A percentile compares a stretch with the other conserved stretches of the same genome.
phyloP scores from a whole-genome alignment of 352 stramenopile species.

The Thalassiosira allenii region DNA sequence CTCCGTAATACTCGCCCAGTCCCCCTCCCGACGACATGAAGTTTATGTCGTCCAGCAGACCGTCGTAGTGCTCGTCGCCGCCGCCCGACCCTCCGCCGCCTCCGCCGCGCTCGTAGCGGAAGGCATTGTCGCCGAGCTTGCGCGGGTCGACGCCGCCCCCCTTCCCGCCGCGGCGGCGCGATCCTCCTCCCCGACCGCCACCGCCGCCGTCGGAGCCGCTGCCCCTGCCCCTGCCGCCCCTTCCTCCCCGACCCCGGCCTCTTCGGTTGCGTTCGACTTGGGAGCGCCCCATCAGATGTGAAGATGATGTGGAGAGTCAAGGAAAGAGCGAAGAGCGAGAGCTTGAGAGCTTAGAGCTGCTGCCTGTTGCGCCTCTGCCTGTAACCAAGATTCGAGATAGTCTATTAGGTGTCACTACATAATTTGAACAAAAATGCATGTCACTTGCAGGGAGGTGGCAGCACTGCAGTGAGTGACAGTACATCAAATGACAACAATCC shows the following conservation, averaged over 20 bases:
- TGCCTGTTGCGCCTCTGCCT: too few relatives aligned
- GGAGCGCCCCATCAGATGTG: slow-evolving; percentile 42
- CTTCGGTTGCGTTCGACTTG: slow-evolving; percentile 42
- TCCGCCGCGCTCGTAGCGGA: slow-evolving; percentile 11
- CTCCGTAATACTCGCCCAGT: slow-evolving; percentile 13
- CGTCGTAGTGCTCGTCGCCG: slow-evolving; percentile 1
- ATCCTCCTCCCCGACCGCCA: not conserved
- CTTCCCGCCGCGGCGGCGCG: not conserved
- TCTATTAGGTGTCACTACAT: too few relatives aligned
- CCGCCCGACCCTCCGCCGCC: not conserved
- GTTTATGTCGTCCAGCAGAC: slow-evolving; percentile 36
- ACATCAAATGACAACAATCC: too few relatives aligned
- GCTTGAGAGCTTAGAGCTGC: too few relatives aligned
- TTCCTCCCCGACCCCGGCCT: slow-evolving; percentile 16
- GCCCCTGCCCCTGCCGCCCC: not conserved
- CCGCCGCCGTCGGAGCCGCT: not conserved
- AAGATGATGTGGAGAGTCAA: too few relatives aligned
- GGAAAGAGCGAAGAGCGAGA: too few relatives aligned
- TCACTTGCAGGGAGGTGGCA: too few relatives aligned
- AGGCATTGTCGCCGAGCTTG: slow-evolving; percentile 33
- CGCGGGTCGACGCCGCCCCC: not conserved
- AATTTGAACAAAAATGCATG: too few relatives aligned
- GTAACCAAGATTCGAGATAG: too few relatives aligned
- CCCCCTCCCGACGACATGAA: not conserved
- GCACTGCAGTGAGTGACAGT: too few relatives aligned